A percentile compares a stretch with the other conserved stretches of the same genome.
Conservation (phyloP, 2,329 filamentous ascomycete genomes). For the Fusarium sp. region DNA sequence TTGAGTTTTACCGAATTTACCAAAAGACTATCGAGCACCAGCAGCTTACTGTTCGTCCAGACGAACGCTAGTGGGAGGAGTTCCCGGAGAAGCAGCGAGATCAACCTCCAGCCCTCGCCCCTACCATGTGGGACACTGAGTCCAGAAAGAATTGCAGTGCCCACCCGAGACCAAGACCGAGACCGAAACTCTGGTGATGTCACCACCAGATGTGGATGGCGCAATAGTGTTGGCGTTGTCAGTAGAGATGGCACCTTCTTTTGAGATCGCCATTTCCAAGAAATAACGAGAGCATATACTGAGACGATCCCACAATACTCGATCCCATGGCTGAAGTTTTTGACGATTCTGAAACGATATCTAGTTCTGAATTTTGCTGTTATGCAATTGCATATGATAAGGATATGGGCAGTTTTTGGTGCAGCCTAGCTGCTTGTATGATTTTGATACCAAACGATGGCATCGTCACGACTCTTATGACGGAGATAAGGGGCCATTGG, state of each 20-base stretch:
- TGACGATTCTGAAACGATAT: background rate
- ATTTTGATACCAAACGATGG: slow-evolving; percentile 44
- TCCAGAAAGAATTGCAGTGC: slow-evolving; percentile 50
- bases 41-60: slow-evolving; percentile 67
- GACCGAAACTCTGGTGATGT: slow-evolving; percentile 50
- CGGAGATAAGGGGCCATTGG: slow-evolving; percentile 23
- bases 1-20: slow-evolving; percentile 70
- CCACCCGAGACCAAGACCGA: slow-evolving; percentile 47
- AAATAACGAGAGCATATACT: background rate
- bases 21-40: slow-evolving; percentile 68
- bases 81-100: slow-evolving; percentile 58
- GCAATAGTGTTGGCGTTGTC: slow-evolving; percentile 64
- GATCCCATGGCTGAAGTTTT: background rate
- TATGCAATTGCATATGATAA: background rate
- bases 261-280: slow-evolving; percentile 40
- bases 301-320: background rate
- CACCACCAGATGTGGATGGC: slow-evolving; percentile 60
- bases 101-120: slow-evolving; percentile 51
- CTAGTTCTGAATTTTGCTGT: background rate
- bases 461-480: slow-evolving; percentile 41
- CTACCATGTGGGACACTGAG: slow-evolving; percentile 52
- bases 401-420: slow-evolving; percentile 7
- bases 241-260: slow-evolving; percentile 64
- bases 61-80: slow-evolving; percentile 62
- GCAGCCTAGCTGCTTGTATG: slow-evolving; percentile 37